These are phyloP conservation scores for Suhomyces kunorum DNA, from an alignment of 1,139 yeast species.

Conservation along the genomic window DNA sequence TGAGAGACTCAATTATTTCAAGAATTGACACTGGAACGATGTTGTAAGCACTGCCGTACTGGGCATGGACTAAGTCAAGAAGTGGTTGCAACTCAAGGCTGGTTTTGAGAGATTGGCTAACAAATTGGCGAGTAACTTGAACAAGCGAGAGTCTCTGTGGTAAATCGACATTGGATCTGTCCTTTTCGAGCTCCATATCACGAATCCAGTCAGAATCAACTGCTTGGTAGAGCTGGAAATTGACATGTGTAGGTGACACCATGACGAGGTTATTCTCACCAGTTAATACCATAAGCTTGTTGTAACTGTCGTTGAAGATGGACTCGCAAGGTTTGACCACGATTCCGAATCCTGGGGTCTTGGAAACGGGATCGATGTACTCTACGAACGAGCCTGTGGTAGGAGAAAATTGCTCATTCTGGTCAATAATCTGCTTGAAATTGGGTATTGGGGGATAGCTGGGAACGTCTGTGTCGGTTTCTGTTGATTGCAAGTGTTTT, in stretches of 20 bases:
- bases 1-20: constrained; percentile 27
- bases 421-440: constrained; percentile 22
- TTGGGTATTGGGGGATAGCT: constrained; percentile 14
- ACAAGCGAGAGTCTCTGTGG: constrained; percentile 23
- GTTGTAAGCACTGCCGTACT: constrained; percentile 20
- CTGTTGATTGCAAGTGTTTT: background rate
- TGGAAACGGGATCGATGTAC: constrained; percentile 21
- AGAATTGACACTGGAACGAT: constrained; percentile 23
- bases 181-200: constrained; percentile 22
- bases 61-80: constrained; percentile 29
- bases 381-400: constrained; percentile 39
- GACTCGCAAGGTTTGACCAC: constrained; percentile 34
- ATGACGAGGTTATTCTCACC: constrained; percentile 29
- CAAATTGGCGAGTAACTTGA: constrained; percentile 24
- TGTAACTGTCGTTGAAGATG: constrained; percentile 36
- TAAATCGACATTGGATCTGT: constrained; percentile 24
- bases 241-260: constrained; percentile 30
- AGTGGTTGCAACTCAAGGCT: constrained; percentile 15
- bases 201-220: constrained; percentile 25
- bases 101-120: constrained; percentile 16
- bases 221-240: constrained; percentile 31
- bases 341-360: constrained; percentile 28
- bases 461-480: background rate
- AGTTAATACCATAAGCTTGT: constrained; percentile 36
- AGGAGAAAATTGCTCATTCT: constrained; percentile 26